phyloP scores from a whole-genome alignment of 352 stramenopile species.

The Phytophthora colocasiae region DNA sequence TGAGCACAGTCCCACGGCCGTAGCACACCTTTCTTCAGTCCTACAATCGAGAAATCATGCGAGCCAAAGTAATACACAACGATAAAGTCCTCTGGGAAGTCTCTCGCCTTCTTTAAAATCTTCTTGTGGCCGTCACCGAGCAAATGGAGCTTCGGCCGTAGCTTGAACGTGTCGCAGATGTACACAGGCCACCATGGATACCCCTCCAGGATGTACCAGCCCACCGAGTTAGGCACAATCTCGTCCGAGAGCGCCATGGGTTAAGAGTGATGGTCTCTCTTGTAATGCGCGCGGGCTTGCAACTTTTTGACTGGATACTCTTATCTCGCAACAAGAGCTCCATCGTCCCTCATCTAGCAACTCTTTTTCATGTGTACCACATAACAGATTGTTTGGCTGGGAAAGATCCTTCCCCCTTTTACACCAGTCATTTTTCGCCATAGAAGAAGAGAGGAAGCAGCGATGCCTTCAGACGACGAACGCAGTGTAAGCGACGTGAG shows the following conservation, averaged over 20 bases:
- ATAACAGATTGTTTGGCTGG: background rate
- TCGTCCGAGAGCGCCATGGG: constrained; percentile 19
- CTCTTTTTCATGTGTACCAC: background rate
- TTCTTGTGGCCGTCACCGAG: constrained; percentile 72
- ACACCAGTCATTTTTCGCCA: constrained; percentile 15
- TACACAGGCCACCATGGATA: constrained; percentile 90
- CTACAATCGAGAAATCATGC: constrained; percentile 72
- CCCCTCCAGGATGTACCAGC: constrained; percentile 88
- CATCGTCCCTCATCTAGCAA: too few species aligned
- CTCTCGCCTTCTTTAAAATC: constrained; percentile 77
- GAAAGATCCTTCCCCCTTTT: constrained; percentile 12
- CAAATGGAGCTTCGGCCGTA: constrained; percentile 67
- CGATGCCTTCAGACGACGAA: constrained; percentile 55
- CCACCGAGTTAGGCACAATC: constrained; percentile 72
- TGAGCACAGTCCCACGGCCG: constrained; percentile 78
- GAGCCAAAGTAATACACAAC: constrained; percentile 90
- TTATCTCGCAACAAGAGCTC: background rate
- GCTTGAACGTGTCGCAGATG: constrained; percentile 81
- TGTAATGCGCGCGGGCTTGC: constrained; percentile 2
- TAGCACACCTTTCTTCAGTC: constrained; percentile 72
- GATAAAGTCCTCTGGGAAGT: constrained; percentile 75
- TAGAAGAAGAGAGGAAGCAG: background rate
- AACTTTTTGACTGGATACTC: background rate
- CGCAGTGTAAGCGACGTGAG: constrained; percentile 66
- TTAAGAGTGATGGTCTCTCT: constrained; percentile 1